phyloP scores from a whole-genome alignment of 371 early-diverging fungal genomes.

The Zychaea mexicana region DNA sequence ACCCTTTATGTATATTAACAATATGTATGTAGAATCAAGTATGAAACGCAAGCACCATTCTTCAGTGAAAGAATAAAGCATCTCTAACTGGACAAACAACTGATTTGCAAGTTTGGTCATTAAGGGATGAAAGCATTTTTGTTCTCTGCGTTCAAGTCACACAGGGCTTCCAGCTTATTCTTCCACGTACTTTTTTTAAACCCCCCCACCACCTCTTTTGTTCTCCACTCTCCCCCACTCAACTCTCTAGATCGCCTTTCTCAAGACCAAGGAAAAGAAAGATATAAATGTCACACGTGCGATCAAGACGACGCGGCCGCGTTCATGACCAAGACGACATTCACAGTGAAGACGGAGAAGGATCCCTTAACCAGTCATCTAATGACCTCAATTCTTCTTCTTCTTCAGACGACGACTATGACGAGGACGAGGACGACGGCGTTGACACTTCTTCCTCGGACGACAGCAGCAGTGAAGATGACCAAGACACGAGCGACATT shows the following conservation, averaged over 20 bases:
- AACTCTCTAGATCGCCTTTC: not conserved
- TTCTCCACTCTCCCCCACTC: not conserved
- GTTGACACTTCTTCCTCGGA: not conserved
- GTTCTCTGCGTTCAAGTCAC: not conserved
- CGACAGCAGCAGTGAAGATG: not conserved
- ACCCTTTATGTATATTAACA: too few relatives aligned
- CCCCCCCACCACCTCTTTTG: not conserved
- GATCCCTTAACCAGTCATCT: not conserved
- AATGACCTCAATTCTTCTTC: not conserved
- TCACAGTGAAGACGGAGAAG: not conserved
- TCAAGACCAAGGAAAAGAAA: not conserved
- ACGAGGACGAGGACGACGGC: not conserved
- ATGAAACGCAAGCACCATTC: too few relatives aligned
- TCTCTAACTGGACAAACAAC: too few relatives aligned
- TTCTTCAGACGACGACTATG: not conserved
- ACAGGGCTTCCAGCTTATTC: too few relatives aligned
- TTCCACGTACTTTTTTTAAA: too few relatives aligned
- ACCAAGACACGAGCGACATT: not conserved
- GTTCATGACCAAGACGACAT: not conserved
- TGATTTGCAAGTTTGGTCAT: too few relatives aligned
- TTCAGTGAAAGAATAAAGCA: too few relatives aligned
- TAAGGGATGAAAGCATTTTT: too few relatives aligned
- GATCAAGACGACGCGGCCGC: slow-evolving; percentile 1
- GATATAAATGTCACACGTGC: not conserved
- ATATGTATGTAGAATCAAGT: too few relatives aligned